Evolutionary conservation across 1,139 yeast species (phyloP).

Genomic region (Waltiozyma solani): DNA sequence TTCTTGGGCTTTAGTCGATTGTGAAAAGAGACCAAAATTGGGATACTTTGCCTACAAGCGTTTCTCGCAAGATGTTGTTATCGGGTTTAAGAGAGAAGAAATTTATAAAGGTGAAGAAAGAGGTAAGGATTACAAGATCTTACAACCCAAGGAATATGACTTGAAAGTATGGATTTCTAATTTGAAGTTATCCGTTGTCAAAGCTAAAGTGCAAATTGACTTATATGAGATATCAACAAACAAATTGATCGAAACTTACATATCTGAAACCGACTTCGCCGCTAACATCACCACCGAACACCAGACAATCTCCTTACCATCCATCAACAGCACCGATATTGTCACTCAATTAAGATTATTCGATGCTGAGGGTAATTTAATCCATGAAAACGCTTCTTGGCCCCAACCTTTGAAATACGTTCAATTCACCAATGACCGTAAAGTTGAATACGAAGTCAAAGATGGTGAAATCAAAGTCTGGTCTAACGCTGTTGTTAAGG

Average conservation of each 20-base stretch:
- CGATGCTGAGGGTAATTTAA: constrained; percentile 4
- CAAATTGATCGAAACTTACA: not conserved
- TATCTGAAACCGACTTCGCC: not conserved
- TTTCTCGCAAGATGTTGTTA: constrained; percentile 3
- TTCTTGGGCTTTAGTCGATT: constrained; percentile 13
- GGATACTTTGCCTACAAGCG: constrained; percentile 11
- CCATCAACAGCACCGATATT: constrained; percentile 8
- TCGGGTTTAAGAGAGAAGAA: constrained; percentile 6
- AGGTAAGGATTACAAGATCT: constrained; percentile 2
- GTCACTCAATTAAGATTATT: constrained; percentile 5
- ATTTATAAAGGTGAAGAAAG: not conserved
- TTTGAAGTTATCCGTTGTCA: not conserved
- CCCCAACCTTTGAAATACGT: constrained; percentile 43
- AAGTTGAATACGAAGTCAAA: constrained; percentile 1
- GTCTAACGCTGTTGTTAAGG: constrained; percentile 5
- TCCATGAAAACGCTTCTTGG: constrained; percentile 38
- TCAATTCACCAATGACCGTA: constrained; percentile 18
- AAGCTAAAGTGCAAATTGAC: not conserved
- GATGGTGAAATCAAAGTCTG: constrained; percentile 1
- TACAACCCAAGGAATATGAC: constrained; percentile 1
- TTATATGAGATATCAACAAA: not conserved
- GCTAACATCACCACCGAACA: constrained; percentile 6
- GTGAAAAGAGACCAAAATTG: constrained; percentile 9
- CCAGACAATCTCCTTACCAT: constrained; percentile 1
- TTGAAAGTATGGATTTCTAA: constrained; percentile 8